Conservation (phyloP, 2,329 filamentous ascomycete species). For the Arthrobotrys musiformis region DNA sequence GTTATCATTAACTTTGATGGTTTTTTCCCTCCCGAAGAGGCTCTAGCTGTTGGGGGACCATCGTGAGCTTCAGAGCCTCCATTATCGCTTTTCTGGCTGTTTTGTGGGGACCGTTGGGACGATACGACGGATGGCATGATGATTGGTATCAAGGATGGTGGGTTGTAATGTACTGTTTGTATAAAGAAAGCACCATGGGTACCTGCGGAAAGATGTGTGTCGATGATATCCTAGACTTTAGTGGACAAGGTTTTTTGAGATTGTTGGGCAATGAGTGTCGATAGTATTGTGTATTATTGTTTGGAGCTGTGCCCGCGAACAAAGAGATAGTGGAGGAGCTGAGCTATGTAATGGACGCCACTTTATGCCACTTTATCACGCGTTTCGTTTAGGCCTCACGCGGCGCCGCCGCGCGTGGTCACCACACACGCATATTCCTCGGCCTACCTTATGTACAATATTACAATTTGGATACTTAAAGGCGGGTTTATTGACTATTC, state of each 20-base stretch:
- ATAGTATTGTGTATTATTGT: too few species aligned
- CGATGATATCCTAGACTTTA: background rate
- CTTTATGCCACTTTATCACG: background rate
- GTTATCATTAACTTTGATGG: conserved; percentile 34
- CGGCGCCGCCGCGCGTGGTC: conserved; percentile 22
- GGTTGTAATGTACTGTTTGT: background rate
- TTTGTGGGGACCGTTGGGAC: conserved; percentile 17
- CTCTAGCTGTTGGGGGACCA: background rate
- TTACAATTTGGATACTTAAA: too few species aligned
- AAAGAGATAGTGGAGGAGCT: too few species aligned
- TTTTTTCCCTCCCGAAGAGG: background rate
- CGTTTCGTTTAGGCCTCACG: conserved; percentile 5
- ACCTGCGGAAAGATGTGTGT: background rate
- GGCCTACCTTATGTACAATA: too few species aligned
- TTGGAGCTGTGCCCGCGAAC: too few species aligned
- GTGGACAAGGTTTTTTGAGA: background rate
- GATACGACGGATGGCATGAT: conserved; percentile 17
- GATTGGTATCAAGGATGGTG: background rate
- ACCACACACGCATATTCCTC: too few species aligned
- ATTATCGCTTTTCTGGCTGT: background rate
- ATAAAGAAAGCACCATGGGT: background rate
- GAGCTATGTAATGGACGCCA: too few species aligned
- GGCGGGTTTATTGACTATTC: too few species aligned
- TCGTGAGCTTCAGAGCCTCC: background rate
- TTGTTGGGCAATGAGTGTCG: background rate